A percentile compares a stretch with the other conserved stretches of the same genome.
Evolutionary conservation across 2,329 filamentous ascomycete genomes (phyloP).

Genomic region (Botrytis galanthina): DNA sequence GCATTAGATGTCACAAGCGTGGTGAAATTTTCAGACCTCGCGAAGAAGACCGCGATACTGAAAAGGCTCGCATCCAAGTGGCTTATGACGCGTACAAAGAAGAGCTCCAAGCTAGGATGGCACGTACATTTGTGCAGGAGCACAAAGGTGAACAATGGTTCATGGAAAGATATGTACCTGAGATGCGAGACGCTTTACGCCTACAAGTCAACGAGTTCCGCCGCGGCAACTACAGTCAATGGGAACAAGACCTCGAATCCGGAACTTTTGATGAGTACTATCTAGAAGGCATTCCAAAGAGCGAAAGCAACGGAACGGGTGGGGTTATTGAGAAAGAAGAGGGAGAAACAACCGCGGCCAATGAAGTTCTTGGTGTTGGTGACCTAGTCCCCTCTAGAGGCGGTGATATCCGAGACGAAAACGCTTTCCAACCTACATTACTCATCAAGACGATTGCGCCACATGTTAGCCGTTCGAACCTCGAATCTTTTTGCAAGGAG

Average conservation of each 20-base stretch:
- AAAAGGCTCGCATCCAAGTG: conserved; percentile 73
- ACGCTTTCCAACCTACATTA: conserved; percentile 82
- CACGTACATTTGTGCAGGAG: conserved; percentile 81
- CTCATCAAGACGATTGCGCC: conserved; percentile 98
- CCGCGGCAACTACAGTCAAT: conserved; percentile 74
- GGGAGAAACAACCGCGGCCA: conserved; percentile 85
- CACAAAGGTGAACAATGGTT: conserved; percentile 99
- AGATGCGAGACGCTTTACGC: conserved; percentile 73
- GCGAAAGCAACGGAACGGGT: conserved; percentile 82
- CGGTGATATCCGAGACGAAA: conserved; percentile 86
- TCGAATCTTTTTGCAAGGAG: conserved; percentile 93
- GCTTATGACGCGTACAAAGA: conserved; percentile 68
- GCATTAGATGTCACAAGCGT: conserved; percentile 65
- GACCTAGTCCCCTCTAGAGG: conserved; percentile 82
- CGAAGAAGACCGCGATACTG: conserved; percentile 75
- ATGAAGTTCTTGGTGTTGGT: conserved; percentile 88
- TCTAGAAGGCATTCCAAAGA: conserved; percentile 89
- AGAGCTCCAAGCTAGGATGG: conserved; percentile 73
- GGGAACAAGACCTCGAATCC: conserved; percentile 81
- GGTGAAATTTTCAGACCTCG: conserved; percentile 62
- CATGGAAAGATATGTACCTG: conserved; percentile 86
- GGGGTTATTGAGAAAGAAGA: conserved; percentile 91
- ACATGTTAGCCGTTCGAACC: conserved; percentile 87
- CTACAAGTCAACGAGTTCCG: conserved; percentile 77
- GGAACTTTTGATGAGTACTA: conserved; percentile 94